phyloP scores from a whole-genome alignment of 768 basidiomycete genomes.

The Mycena capillaripes region DNA sequence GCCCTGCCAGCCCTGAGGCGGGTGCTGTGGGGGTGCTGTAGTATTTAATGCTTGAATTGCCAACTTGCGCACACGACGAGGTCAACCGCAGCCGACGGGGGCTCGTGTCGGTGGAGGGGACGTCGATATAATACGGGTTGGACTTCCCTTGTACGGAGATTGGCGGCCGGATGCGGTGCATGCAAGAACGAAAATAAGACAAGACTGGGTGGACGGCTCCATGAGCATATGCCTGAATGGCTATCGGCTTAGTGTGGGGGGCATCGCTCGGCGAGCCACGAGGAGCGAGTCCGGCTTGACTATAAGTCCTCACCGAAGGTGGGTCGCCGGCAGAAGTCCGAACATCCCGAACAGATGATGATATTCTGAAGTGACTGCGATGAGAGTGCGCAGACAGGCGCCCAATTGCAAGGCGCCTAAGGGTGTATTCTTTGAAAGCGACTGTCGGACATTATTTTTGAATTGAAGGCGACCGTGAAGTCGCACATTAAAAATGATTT shows the following conservation, averaged over 20 bases:
- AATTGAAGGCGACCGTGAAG: neutral
- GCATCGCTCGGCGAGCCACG: neutral
- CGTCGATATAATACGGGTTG: neutral
- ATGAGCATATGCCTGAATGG: conserved; percentile 4
- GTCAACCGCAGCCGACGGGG: neutral
- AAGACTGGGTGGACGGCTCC: neutral
- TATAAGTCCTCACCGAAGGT: neutral
- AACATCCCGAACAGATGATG: neutral
- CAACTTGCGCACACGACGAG: neutral
- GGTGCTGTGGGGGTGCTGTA: neutral
- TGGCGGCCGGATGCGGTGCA: too few relatives aligned
- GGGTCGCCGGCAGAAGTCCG: neutral
- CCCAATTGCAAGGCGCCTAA: neutral
- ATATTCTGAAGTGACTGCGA: neutral
- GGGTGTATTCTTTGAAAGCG: neutral
- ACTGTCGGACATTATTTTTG: neutral
- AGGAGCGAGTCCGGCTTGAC: neutral
- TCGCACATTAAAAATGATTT: neutral
- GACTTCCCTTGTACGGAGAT: neutral
- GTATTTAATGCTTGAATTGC: neutral
- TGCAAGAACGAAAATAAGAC: conserved; percentile 9
- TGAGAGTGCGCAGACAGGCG: neutral
- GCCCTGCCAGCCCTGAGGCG: neutral
- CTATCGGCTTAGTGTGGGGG: conserved; percentile 5
- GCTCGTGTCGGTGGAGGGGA: neutral